Base-by-base conservation (phyloP, 352 stramenopile species). In the Lagenidium sp. region DNA sequence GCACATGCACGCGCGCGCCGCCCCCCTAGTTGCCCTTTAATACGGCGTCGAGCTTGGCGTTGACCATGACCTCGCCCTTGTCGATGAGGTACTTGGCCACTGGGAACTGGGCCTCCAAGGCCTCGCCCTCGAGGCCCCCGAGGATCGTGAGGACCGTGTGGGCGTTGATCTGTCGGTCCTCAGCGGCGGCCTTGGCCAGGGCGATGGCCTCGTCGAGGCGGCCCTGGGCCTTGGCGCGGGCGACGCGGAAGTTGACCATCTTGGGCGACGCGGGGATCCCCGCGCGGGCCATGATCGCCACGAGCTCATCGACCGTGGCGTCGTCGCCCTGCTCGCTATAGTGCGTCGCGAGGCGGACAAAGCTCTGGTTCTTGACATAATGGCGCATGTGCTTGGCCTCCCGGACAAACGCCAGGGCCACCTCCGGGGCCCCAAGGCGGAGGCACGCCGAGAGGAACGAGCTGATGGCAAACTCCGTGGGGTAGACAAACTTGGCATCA, bases 291-390 rank as follows among this genome's bases (percentile, higher is more conserved):
- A 88, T 71, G 44, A 89, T 52, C 21, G 47, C 6, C 38, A 75
- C 50, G 41, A 92, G 63, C 52, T 86, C 67, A 15, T 86, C 50
- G 26, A 86, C 80, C 2, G 57, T 53, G 4, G 70, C 63, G 43
- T 83, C 68, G 15, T 87, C 57, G 24, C 69, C 52, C 38, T 73
- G 52, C 10, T 61, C 51, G 11, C 58, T 72, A 45, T 67, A 88
- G 60, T 86, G 57, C 54, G 69, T 53, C n/a, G 76, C 79, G 21
- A 92, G 56, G 22, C 76, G 76, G 49, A 88, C 69, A 32, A 85
- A 61, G 55, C 72, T 89, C 45, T 82, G 70, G 61, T 78, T 88
- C 46, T 72, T 79, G 12, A 92, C 56, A 58, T 89, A 87, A 57
- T 83, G 66, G 41, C 69, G 68, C 52, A 85, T 46, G 43, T 87